These are phyloP conservation scores for Magnolia kwangsiensis DNA, from an alignment of 164 flowering plant species.

Conservation along the genomic window DNA sequence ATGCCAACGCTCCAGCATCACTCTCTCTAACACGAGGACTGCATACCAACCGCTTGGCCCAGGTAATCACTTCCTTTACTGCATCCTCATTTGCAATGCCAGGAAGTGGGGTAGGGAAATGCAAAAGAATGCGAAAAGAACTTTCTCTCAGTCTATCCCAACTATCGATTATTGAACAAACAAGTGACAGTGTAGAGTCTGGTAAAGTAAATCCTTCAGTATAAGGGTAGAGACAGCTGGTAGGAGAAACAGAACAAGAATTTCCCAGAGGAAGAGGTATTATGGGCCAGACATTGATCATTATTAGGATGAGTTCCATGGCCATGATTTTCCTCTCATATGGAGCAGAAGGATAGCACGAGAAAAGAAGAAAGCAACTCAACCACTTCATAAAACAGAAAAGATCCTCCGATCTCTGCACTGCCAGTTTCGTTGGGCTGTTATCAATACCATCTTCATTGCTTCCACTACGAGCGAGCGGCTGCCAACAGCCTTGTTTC, in stretches of 20 bases:
- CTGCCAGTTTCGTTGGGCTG: constrained; percentile 22
- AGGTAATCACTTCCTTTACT: constrained; percentile 53
- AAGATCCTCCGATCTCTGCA: constrained; percentile 53
- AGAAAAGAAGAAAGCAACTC: constrained; percentile 79
- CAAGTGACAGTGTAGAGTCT: constrained; percentile 69
- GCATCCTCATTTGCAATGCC: constrained; percentile 56
- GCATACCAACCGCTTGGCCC: constrained; percentile 82
- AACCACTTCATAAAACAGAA: constrained; percentile 87
- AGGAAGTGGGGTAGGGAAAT: constrained; percentile 92
- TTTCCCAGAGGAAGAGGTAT: constrained; percentile 27
- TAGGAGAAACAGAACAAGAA: constrained; percentile 24
- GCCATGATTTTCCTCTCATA: constrained; percentile 97
- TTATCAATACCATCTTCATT: constrained; percentile 15
- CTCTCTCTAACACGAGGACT: constrained; percentile 99
- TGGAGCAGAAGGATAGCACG: constrained; percentile 99
- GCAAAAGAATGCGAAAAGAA: constrained; percentile 75
- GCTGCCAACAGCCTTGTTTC: constrained; percentile 67
- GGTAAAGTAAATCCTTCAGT: constrained; percentile 59
- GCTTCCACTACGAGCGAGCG: constrained; percentile 24
- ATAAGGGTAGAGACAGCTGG: constrained; percentile 52
- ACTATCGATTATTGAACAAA: constrained; percentile 92
- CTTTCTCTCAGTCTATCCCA: constrained; percentile 94
- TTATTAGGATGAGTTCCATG: constrained; percentile 81
- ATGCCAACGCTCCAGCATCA: constrained; percentile 94
- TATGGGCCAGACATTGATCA: constrained; percentile 80